Conservation (phyloP, 805 yeast species). For the Suhomyces sp. region DNA sequence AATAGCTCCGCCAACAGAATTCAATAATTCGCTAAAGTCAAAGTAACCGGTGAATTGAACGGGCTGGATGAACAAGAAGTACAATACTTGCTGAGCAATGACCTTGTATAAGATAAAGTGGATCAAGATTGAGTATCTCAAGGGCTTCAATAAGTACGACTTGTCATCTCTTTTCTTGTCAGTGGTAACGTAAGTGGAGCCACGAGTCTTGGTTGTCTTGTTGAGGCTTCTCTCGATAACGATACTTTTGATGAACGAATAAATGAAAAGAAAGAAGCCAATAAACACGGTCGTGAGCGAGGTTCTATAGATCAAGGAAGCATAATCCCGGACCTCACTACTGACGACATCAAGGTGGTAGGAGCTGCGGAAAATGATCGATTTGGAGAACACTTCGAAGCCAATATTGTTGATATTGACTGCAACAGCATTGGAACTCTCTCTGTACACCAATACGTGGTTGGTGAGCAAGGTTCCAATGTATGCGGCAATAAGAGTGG, state of each 20-base stretch:
- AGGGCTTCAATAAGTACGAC: conserved; percentile 3
- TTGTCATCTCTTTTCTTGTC: conserved; percentile 4
- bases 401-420: conserved; percentile 2
- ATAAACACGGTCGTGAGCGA: conserved; percentile 1
- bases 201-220: not conserved
- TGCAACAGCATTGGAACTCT: not conserved
- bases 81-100: conserved; percentile 5
- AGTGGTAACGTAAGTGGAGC: conserved; percentile 1
- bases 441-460: conserved; percentile 4
- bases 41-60: conserved; percentile 8
- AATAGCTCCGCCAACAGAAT: not conserved
- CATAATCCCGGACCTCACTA: not conserved
- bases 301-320: not conserved
- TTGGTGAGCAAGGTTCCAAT: conserved; percentile 4
- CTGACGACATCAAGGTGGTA: conserved; percentile 4
- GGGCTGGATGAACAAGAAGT: conserved; percentile 3
- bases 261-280: not conserved
- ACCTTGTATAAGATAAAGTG: conserved; percentile 10
- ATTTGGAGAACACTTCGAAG: conserved; percentile 5
- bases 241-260: not conserved
- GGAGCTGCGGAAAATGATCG: conserved; percentile 6
- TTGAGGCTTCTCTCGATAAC: not conserved
- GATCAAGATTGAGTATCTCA: conserved; percentile 5
- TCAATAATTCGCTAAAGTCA: conserved; percentile 12
- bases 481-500: conserved; percentile 1